Conservation (phyloP, 2,329 filamentous ascomycete species). For the Xylariales sp. region DNA sequence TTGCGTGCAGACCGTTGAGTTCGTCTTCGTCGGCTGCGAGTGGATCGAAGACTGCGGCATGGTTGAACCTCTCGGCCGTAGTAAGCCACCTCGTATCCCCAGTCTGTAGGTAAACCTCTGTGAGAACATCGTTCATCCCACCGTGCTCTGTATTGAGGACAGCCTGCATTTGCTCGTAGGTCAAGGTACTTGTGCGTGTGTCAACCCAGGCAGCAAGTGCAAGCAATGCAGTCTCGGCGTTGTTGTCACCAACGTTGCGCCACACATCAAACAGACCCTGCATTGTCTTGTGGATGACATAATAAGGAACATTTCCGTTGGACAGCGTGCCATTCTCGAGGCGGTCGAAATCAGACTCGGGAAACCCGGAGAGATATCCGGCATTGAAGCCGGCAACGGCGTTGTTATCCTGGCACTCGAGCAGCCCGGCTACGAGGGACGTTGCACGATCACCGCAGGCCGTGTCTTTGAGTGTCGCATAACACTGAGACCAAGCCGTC, state of each 20-base stretch:
- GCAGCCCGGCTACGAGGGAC: conserved; percentile 41
- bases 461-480: conserved; percentile 35
- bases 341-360: conserved; percentile 43
- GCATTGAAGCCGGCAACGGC: conserved; percentile 34
- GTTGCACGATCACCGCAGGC: conserved; percentile 40
- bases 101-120: conserved; percentile 42
- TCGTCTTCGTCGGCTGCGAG: conserved; percentile 39
- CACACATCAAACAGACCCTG: conserved; percentile 47
- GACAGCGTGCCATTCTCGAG: conserved; percentile 34
- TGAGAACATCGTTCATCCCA: conserved; percentile 48
- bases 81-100: conserved; percentile 41
- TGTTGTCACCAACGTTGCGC: conserved; percentile 36
- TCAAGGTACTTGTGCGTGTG: conserved; percentile 36
- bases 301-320: conserved; percentile 50
- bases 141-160: conserved; percentile 47
- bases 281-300: conserved; percentile 50
- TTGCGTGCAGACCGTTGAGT: conserved; percentile 45
- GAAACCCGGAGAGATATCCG: conserved; percentile 48
- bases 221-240: conserved; percentile 38
- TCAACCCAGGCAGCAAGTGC: conserved; percentile 45
- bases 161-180: conserved; percentile 39
- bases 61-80: conserved; percentile 45
- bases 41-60: conserved; percentile 41
- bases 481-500: conserved; percentile 46
- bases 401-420: conserved; percentile 49